Percentiles rank a stretch among this genome's conserved stretches.
Evolutionary conservation across 805 yeast genomes (phyloP).

Genomic region (Yamadazyma endophytica): DNA sequence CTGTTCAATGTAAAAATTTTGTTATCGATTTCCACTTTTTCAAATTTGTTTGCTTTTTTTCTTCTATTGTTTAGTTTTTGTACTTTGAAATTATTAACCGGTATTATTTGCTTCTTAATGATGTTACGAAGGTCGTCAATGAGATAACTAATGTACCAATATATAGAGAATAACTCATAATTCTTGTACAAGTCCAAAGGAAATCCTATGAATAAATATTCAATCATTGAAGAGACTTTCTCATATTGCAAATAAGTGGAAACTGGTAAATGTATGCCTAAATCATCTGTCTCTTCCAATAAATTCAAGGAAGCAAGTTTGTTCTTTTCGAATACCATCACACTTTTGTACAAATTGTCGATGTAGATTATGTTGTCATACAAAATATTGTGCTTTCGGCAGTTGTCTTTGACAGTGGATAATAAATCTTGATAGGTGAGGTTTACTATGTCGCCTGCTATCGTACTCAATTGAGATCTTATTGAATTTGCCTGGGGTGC

Average conservation of each 20-base stretch:
- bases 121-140: constrained; percentile 39
- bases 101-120: constrained; percentile 34
- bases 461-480: constrained; percentile 14
- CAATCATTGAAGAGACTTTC: constrained; percentile 69
- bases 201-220: constrained; percentile 68
- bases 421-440: constrained; percentile 32
- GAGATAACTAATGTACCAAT: constrained; percentile 62
- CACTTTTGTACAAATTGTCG: constrained; percentile 76
- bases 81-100: constrained; percentile 9
- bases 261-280: constrained; percentile 62
- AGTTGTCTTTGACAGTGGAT: constrained; percentile 52
- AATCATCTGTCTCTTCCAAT: constrained; percentile 24
- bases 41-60: constrained; percentile 6
- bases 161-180: constrained; percentile 64
- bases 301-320: constrained; percentile 39
- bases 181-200: constrained; percentile 69
- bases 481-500: constrained; percentile 4
- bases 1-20: constrained; percentile 6
- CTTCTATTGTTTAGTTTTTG: constrained; percentile 6
- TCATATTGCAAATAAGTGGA: constrained; percentile 65
- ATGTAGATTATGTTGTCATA: constrained; percentile 55
- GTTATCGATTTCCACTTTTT: constrained; percentile 8
- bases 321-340: constrained; percentile 29
- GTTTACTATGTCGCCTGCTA: constrained; percentile 45
- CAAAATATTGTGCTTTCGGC: constrained; percentile 74